phyloP scores from a whole-genome alignment of 2,329 filamentous ascomycete genomes.

The Hirsutella minnesotensis region DNA sequence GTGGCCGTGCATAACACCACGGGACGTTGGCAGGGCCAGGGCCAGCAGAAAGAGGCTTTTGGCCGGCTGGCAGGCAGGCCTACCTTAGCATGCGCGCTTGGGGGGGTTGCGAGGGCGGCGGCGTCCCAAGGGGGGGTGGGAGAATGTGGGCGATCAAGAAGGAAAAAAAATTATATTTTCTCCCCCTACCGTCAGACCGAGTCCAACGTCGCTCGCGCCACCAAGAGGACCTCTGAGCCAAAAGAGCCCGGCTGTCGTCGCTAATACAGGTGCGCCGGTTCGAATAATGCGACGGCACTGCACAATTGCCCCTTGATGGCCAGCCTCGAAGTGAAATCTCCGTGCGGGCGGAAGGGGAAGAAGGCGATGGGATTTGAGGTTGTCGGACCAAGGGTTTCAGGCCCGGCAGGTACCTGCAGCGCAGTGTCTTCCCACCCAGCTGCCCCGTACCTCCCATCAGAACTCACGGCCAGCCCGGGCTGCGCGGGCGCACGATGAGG shows the following conservation, averaged over 20 bases:
- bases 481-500: too few species aligned
- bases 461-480: too few species aligned
- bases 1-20: conserved; percentile 3
- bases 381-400: not conserved
- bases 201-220: not conserved
- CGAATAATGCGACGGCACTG: not conserved
- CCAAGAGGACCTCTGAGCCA: not conserved
- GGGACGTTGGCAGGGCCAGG: not conserved
- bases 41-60: conserved; percentile 1
- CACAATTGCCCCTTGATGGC: not conserved
- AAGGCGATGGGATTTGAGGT: not conserved
- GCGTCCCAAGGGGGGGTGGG: not conserved
- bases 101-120: not conserved
- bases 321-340: not conserved
- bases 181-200: too few species aligned
- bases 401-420: not conserved
- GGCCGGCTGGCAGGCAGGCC: not conserved
- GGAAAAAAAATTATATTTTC: not conserved
- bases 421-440: not conserved
- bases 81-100: not conserved
- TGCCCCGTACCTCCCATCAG: too few species aligned
- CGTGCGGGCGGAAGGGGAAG: not conserved
- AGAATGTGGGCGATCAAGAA: not conserved
- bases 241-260: not conserved
- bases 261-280: not conserved